phyloP scores from a whole-genome alignment of 805 yeast species.

The Metschnikowia kunwiensis region DNA sequence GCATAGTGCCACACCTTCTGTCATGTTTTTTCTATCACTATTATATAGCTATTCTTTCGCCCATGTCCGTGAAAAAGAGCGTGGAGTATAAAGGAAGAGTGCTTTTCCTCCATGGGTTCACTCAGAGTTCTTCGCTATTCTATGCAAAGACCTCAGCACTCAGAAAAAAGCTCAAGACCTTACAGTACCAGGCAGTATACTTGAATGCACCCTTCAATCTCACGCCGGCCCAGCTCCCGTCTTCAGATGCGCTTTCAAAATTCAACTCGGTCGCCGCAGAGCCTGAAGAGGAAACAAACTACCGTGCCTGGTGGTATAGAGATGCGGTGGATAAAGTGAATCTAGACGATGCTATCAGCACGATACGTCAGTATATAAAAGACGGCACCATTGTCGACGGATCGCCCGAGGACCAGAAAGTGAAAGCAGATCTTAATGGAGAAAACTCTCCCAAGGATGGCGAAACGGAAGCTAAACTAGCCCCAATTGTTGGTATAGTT shows the following conservation, averaged over 20 bases:
- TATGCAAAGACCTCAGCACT: conserved; percentile 88
- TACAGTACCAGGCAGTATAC: conserved; percentile 69
- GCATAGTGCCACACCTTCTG: neutral
- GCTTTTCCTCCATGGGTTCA: conserved; percentile 88
- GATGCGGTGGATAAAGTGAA: conserved; percentile 43
- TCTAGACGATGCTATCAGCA: conserved; percentile 49
- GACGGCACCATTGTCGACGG: conserved; percentile 50
- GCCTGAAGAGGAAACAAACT: conserved; percentile 28
- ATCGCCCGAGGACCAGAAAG: conserved; percentile 21
- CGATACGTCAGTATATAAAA: conserved; percentile 48
- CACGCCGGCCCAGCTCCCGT: conserved; percentile 70
- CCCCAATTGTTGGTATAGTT: conserved; percentile 79
- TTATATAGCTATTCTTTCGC: neutral
- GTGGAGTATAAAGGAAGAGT: conserved; percentile 43
- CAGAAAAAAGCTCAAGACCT: conserved; percentile 66
- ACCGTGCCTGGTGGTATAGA: conserved; percentile 77
- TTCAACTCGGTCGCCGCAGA: conserved; percentile 41
- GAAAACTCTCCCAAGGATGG: conserved; percentile 11
- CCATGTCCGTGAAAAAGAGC: conserved; percentile 3
- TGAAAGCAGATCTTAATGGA: conserved; percentile 16
- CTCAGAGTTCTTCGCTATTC: conserved; percentile 80
- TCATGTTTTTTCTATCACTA: neutral
- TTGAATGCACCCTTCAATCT: conserved; percentile 74
- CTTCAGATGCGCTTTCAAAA: conserved; percentile 54
- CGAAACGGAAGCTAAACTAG: conserved; percentile 4